Conservation (phyloP, 2,329 filamentous ascomycete species). For the Aureobasidium sp. region DNA sequence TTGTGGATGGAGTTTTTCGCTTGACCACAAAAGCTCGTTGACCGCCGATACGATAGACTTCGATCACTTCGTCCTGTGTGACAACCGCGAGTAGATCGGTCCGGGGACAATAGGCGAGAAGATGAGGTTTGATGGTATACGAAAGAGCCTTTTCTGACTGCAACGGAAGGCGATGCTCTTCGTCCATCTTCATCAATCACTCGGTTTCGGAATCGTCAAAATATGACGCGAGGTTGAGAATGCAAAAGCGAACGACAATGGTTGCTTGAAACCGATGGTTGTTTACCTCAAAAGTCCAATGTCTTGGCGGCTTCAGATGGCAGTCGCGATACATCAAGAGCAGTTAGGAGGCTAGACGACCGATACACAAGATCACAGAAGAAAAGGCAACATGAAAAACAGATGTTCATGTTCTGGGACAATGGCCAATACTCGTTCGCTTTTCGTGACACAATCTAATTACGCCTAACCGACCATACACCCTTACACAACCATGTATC, state of each 20-base stretch:
- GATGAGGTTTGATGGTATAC: slow-evolving; percentile 45
- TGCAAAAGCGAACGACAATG: too few relatives aligned
- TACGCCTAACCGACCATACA: background rate
- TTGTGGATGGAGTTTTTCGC: slow-evolving; percentile 27
- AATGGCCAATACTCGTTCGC: slow-evolving; percentile 4
- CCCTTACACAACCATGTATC: slow-evolving; percentile 64
- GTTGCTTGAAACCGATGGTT: too few relatives aligned
- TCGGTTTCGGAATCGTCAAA: too few relatives aligned
- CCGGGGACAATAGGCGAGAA: slow-evolving; percentile 69
- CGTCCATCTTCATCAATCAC: background rate
- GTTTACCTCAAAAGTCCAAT: background rate
- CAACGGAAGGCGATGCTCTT: slow-evolving; percentile 6
- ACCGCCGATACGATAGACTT: slow-evolving; percentile 70
- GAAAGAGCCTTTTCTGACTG: slow-evolving; percentile 50
- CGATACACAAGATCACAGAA: too few relatives aligned
- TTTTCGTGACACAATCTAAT: slow-evolving; percentile 9
- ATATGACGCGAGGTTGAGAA: too few relatives aligned
- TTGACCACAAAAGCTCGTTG: slow-evolving; percentile 56
- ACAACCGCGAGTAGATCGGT: slow-evolving; percentile 77
- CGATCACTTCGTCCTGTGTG: slow-evolving; percentile 57
- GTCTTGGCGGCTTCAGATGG: background rate
- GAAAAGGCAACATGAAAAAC: background rate
- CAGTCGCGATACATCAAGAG: background rate
- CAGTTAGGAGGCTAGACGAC: background rate
- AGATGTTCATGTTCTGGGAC: background rate